Conservation (phyloP, 148 eudicot species). For the Camellia japonica region DNA sequence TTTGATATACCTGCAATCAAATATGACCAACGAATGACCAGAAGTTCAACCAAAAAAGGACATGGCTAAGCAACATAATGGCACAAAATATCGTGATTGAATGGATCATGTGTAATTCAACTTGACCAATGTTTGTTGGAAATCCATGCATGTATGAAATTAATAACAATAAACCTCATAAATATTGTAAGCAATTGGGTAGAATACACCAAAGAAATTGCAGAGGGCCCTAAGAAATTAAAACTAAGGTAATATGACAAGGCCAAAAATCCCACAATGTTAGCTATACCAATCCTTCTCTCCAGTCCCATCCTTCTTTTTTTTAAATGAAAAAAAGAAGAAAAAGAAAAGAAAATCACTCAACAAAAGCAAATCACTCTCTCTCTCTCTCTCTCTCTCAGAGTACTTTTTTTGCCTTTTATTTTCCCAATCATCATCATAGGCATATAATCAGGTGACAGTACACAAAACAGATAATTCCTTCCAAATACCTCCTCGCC, state of each 20-base stretch:
- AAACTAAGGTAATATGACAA: not conserved
- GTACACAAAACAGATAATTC: not conserved
- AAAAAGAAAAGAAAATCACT: no score
- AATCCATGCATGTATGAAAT: not conserved
- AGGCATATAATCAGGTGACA: not conserved
- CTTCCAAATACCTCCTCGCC: conserved; percentile 64
- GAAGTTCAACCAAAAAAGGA: not conserved
- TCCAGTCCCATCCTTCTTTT: not conserved
- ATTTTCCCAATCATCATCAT: no score
- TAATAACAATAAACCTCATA: not conserved
- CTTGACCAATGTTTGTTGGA: not conserved
- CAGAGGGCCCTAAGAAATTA: not conserved
- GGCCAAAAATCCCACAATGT: not conserved
- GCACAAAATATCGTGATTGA: not conserved
- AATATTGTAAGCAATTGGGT: not conserved
- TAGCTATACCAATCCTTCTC: not conserved
- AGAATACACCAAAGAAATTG: not conserved
- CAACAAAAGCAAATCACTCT: no score
- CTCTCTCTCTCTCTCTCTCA: no score
- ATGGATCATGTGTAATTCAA: not conserved
- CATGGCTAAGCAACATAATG: conserved; percentile 1
- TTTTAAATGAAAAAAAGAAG: no score
- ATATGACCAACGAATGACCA: conserved; percentile 1
- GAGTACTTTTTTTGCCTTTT: no score
- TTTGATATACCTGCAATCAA: conserved; percentile 68